A percentile compares a stretch with the other conserved stretches of the same genome.
These are phyloP conservation scores for Poronia punctata DNA, from an alignment of 495 filamentous ascomycete genomes.

Conservation along the genomic window DNA sequence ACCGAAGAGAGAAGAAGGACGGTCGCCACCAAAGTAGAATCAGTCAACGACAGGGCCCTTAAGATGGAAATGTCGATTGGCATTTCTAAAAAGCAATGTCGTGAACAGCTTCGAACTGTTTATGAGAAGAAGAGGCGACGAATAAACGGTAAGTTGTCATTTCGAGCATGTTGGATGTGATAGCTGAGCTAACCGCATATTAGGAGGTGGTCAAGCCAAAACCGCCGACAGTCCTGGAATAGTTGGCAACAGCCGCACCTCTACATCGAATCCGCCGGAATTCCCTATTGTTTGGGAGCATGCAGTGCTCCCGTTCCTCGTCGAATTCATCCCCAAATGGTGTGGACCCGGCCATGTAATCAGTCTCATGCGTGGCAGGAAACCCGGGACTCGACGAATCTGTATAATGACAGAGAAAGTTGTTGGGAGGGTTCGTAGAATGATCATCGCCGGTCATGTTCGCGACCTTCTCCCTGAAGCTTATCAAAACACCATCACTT, in stretches of 20 bases:
- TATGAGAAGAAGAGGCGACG: conserved; percentile 18
- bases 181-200: neutral
- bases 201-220: conserved; percentile 10
- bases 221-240: conserved; percentile 14
- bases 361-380: conserved; percentile 22
- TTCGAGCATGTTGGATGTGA: neutral
- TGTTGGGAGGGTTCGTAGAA: conserved; percentile 17
- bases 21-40: neutral
- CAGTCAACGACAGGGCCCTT: conserved; percentile 8
- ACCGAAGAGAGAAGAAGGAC: neutral
- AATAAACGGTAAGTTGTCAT: conserved; percentile 10
- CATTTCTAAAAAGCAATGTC: conserved; percentile 22
- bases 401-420: conserved; percentile 20
- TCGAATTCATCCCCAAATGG: conserved; percentile 27
- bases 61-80: conserved; percentile 21
- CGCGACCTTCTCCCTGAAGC: conserved; percentile 20
- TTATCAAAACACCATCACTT: conserved; percentile 13
- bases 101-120: conserved; percentile 17
- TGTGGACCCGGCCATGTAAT: conserved; percentile 27
- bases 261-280: conserved; percentile 16
- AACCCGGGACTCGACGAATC: conserved; percentile 18
- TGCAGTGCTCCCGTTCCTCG: conserved; percentile 24
- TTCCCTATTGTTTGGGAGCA: conserved; percentile 27
- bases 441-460: conserved; percentile 23
- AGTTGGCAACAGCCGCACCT: conserved; percentile 5